phyloP scores from a whole-genome alignment of 2,329 filamentous ascomycete genomes.

The Talaromyces islandicus region DNA sequence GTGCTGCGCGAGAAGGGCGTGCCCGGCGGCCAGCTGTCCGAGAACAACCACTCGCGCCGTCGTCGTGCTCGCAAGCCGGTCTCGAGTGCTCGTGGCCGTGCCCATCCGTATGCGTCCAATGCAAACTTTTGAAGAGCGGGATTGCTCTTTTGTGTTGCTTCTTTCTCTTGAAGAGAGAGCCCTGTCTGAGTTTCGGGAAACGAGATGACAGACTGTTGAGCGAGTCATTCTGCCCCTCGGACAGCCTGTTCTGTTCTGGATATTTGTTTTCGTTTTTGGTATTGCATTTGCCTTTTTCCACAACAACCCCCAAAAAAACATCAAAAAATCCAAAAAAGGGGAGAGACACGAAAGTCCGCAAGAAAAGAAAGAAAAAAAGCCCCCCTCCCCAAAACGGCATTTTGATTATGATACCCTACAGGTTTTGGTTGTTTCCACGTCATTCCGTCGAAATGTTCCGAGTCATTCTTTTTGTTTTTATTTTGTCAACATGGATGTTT shows the following conservation, averaged over 20 bases:
- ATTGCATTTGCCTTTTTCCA: not conserved
- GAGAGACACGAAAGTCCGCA: not conserved
- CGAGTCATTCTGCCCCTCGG: not conserved
- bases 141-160: not conserved
- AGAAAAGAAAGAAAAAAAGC: not conserved
- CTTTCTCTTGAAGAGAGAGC: not conserved
- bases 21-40: not conserved
- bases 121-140: not conserved
- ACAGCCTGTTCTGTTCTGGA: not conserved
- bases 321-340: not conserved
- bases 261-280: not conserved
- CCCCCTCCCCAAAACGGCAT: too few species aligned
- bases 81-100: not conserved
- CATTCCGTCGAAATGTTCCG: not conserved
- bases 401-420: not conserved
- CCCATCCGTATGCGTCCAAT: not conserved
- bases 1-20: conserved; percentile 12
- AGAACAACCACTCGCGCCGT: conserved; percentile 1
- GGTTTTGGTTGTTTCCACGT: not conserved
- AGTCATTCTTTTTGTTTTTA: not conserved
- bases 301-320: not conserved
- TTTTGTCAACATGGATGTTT: not conserved
- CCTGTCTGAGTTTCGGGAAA: not conserved
- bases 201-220: not conserved
- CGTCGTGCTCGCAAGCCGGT: conserved; percentile 2